Base-by-base conservation (phyloP, 2,329 filamentous ascomycete species). In the Claviceps spartinae region DNA sequence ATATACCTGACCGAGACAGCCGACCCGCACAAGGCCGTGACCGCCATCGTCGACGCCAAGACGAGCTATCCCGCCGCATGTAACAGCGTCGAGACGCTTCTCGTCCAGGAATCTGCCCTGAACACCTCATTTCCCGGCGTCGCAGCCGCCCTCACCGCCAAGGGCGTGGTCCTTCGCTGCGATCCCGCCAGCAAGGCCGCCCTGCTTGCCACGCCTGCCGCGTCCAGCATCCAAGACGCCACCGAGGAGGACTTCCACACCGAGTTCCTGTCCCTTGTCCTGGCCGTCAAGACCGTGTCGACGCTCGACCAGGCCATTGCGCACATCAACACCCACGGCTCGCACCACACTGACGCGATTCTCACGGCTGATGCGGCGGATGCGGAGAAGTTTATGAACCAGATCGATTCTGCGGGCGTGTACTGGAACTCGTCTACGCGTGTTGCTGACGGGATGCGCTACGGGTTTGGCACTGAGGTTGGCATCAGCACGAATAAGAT, bases 401-500 rank as follows among this genome's bases (percentile, higher is more conserved):
- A 81, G 54, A 81, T 97, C 49, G 93, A 97, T 69, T 88, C 88
- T 30, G 86, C 89, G 0, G 91, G 90, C 50, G 90, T 91, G 18
- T 98, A 95, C 75, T 96, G 91, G 89, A 98, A 98, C 66, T 87
- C 89, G 7, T 94, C 88, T 24, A 95, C 88, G 8, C 81, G 93
- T 49, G 91, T 98, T 71, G 89, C 90, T 5, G 93, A 98, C 66
- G 93, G 93, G 7, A 96, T 95, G 86, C 79, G 93, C 43, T 97
- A 94, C 66, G 93, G 93, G 7, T 98, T 98, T 69, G 93, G 93
- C 47, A 97, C 93, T 0, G 93, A 98, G 70, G 93, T 98, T 24
- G 93, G 93, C 51, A 97, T 98, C 69, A 94, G 87, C 71, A 98
- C 93, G 48, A 98, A 96, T 74, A 98, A 97, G 74, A 95, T 98